Evolutionary conservation across 371 early-diverging fungal genomes (phyloP), one percentile per base, ranked within the genome.

Genomic region (Entomophthora muscae): DNA sequence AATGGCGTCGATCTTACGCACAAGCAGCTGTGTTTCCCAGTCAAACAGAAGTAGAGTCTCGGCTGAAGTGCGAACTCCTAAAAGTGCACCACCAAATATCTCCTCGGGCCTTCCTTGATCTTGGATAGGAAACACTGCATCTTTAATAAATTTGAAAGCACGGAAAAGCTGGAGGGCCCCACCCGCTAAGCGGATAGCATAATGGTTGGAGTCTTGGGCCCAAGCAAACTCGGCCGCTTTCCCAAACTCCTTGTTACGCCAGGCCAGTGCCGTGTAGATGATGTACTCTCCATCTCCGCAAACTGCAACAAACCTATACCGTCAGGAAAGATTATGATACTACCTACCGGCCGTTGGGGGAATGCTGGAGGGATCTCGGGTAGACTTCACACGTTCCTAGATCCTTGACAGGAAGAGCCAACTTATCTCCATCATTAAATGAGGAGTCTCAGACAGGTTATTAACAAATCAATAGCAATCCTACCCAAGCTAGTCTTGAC

Each of bases 241-340:
- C 7, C 98, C 98, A 71, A 95, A 98, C 66, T 87, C 85, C 83
- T 98, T 98, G 81, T 97, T 98, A 72, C 98, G 82, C 98, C 98
- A 98, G 0, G 97, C 94, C 33, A 98, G 79, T 13, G 98, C 96
- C 7, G 98, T 98, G 75, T 98, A 98, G 66, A 98, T 95, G 67
- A 97, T 97, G 72, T 92, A 98, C 76, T 98, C 98, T 52, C 95
- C 96, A 69, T 98, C 98, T 53, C 98, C 98, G 67, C 95, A 95
- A 10, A 95, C 98, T 13, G 93, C 97, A 21, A 93, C 96, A 75
- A 98, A 98, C 51, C 95, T 68, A 55, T 31, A 5, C 23, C n/a
- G 51, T 26, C n/a, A 60, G 13, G 52, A 1, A 3, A 13, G 12
- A 51, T 53, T 21, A 61, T 17, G 26, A 5, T 32, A 12, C 32